phyloP scores from a whole-genome alignment of 2,329 filamentous ascomycete genomes.

The Diplocarpon mali region DNA sequence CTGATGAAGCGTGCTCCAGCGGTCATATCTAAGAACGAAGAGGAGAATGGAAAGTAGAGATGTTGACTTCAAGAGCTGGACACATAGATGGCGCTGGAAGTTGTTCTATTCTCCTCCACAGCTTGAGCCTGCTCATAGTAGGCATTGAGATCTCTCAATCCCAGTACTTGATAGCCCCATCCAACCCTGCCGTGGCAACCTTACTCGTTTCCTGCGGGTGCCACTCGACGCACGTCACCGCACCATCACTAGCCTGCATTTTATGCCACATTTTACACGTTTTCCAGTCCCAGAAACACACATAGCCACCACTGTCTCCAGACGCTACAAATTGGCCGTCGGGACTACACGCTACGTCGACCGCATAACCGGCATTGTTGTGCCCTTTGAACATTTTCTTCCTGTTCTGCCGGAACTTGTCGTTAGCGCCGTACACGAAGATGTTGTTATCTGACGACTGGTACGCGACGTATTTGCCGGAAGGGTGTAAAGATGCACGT shows the following conservation, averaged over 20 bases:
- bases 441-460: constrained; percentile 95
- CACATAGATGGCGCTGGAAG: too few species aligned
- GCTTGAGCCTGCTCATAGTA: not conserved
- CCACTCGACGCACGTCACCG: constrained; percentile 84
- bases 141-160: constrained; percentile 43
- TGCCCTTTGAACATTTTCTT: constrained; percentile 96
- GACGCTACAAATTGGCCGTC: constrained; percentile 85
- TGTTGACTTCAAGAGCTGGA: too few species aligned
- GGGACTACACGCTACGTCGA: constrained; percentile 78
- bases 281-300: constrained; percentile 99
- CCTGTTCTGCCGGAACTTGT: constrained; percentile 93
- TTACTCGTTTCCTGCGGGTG: constrained; percentile 97
- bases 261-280: constrained; percentile 99
- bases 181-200: constrained; percentile 79
- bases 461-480: constrained; percentile 87
- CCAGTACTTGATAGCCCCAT: constrained; percentile 86
- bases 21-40: too few species aligned
- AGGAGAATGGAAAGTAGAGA: too few species aligned
- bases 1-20: too few species aligned
- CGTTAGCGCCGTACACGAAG: constrained; percentile 84
- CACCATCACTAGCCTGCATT: constrained; percentile 71
- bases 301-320: constrained; percentile 78
- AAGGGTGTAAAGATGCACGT: constrained; percentile 72
- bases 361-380: constrained; percentile 88
- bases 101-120: not conserved